phyloP scores from a whole-genome alignment of 257 asterid species.

The Ajuga chamaepitys region DNA sequence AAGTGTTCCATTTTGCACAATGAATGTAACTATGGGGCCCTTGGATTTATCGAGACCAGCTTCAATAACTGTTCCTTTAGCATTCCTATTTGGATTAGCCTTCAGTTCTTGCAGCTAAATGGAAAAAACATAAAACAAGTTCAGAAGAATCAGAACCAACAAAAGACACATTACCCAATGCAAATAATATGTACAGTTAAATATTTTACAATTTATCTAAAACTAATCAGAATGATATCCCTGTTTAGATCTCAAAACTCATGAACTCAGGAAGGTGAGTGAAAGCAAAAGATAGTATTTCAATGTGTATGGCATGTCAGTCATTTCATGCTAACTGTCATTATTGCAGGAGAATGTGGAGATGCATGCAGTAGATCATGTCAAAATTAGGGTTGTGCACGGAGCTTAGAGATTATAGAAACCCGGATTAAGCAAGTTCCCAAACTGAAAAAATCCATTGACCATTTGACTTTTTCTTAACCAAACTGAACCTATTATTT shows the following conservation, averaged over 20 bases:
- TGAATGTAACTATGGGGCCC: constrained; percentile 92
- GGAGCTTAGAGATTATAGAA: no score
- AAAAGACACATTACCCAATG: neutral
- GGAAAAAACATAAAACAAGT: neutral
- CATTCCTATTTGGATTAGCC: constrained; percentile 92
- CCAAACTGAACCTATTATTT: no score
- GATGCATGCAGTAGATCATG: constrained; percentile 6
- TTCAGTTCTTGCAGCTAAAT: constrained; percentile 92
- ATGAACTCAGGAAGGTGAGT: neutral
- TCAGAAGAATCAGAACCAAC: constrained; percentile 21
- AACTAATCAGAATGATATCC: neutral
- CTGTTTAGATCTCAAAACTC: neutral
- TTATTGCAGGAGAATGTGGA: constrained; percentile 5
- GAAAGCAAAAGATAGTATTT: neutral
- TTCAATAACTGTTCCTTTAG: constrained; percentile 93
- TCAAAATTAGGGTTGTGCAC: no score
- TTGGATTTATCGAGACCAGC: constrained; percentile 95
- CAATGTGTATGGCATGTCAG: neutral
- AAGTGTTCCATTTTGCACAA: constrained; percentile 94
- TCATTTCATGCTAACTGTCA: neutral
- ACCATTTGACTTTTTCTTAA: no score
- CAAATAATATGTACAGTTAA: neutral
- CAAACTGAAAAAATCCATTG: no score
- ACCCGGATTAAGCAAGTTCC: no score
- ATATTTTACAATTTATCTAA: neutral